Percentiles rank a stretch among this genome's conserved stretches.
These are phyloP conservation scores for Aaosphaeria arxii DNA, from an alignment of 2,329 filamentous ascomycete species.

Conservation along the genomic window DNA sequence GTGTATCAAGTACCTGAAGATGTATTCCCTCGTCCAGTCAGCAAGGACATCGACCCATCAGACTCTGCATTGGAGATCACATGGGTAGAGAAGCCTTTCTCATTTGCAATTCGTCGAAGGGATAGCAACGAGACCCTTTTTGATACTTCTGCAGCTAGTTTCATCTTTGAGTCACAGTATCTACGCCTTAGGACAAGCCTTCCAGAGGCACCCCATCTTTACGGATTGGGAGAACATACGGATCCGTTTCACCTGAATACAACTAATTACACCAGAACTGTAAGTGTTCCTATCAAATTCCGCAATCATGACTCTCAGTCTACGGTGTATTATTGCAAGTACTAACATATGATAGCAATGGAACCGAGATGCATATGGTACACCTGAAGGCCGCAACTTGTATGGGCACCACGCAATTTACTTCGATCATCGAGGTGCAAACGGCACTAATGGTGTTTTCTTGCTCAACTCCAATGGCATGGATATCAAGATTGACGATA, in stretches of 20 bases:
- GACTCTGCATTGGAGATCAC: conserved; percentile 54
- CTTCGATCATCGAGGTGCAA: conserved; percentile 62
- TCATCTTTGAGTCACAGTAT: conserved; percentile 77
- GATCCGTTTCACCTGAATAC: conserved; percentile 67
- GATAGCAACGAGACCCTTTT: conserved; percentile 61
- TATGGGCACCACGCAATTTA: conserved; percentile 76
- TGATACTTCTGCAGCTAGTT: conserved; percentile 63
- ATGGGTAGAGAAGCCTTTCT: conserved; percentile 59
- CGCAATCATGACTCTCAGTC: too few species aligned
- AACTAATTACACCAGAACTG: conserved; percentile 62
- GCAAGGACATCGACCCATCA: conserved; percentile 22
- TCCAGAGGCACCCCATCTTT: conserved; percentile 66
- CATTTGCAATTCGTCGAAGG: conserved; percentile 60
- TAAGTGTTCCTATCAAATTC: conserved; percentile 41
- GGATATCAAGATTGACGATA: conserved; percentile 71
- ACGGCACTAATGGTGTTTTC: conserved; percentile 37
- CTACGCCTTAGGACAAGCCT: conserved; percentile 68
- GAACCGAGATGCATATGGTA: conserved; percentile 63
- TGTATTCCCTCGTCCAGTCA: conserved; percentile 60
- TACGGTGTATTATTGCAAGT: conserved; percentile 49
- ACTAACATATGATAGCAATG: conserved; percentile 56
- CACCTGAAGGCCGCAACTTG: conserved; percentile 62
- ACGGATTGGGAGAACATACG: conserved; percentile 75
- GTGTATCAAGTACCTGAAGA: conserved; percentile 72
- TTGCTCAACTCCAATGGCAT: conserved; percentile 47